phyloP scores from a whole-genome alignment of 2,329 filamentous ascomycete genomes.

The Diaporthe vaccinii region DNA sequence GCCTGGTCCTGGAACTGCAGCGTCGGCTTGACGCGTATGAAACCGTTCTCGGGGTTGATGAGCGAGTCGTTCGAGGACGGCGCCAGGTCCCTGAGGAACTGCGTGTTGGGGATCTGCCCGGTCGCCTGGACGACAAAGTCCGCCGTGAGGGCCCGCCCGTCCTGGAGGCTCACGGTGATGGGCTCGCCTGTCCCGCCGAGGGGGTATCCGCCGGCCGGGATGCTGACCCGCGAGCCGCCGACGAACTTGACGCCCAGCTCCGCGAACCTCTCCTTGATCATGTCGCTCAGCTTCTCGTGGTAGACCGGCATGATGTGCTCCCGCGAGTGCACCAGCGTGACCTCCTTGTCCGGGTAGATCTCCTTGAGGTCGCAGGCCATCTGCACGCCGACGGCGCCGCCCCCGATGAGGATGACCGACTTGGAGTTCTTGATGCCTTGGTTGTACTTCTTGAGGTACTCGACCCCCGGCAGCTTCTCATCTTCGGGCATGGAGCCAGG shows the following conservation, averaged over 20 bases:
- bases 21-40: conserved; percentile 58
- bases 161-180: conserved; percentile 49
- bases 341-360: conserved; percentile 59
- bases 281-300: conserved; percentile 54
- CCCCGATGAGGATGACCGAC: conserved; percentile 55
- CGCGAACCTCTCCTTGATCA: conserved; percentile 52
- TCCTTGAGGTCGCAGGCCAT: conserved; percentile 64
- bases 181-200: conserved; percentile 37
- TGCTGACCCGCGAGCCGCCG: conserved; percentile 47
- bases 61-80: conserved; percentile 42
- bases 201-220: conserved; percentile 47
- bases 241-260: conserved; percentile 54
- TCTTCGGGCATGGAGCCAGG: conserved; percentile 53
- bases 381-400: conserved; percentile 65
- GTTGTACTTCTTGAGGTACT: conserved; percentile 53
- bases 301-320: conserved; percentile 59
- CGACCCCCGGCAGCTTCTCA: conserved; percentile 51
- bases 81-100: conserved; percentile 52
- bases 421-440: conserved; percentile 47
- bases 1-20: conserved; percentile 57
- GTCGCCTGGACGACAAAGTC: conserved; percentile 62
- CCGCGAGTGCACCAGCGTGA: conserved; percentile 63
- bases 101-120: conserved; percentile 62
- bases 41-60: conserved; percentile 49
- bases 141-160: conserved; percentile 50